Evolutionary conservation across 2,329 filamentous ascomycete genomes (phyloP).

Genomic region (Lachnellula subtilissima): DNA sequence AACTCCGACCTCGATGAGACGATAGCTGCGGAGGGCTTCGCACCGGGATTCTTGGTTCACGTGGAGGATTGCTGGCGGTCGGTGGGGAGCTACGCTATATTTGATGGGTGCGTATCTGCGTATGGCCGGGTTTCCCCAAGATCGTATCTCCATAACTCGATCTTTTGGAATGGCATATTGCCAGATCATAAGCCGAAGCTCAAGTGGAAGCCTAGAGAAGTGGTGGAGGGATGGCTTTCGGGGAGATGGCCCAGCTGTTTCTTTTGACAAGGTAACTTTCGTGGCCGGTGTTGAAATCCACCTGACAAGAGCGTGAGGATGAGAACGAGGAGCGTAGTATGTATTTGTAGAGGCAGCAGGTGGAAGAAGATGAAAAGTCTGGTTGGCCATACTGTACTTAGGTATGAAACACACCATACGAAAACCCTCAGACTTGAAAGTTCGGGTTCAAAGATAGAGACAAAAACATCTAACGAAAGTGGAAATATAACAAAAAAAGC

Average conservation of each 20-base stretch:
- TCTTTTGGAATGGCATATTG: slow-evolving; percentile 5
- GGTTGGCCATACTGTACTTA: not conserved
- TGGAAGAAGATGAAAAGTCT: not conserved
- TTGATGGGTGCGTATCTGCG: slow-evolving; percentile 13
- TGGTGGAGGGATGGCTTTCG: not conserved
- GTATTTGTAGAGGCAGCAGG: not conserved
- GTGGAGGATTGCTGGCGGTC: slow-evolving; percentile 13
- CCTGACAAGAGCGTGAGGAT: slow-evolving; percentile 5
- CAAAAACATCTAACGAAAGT: too few species aligned
- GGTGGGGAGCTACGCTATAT: slow-evolving; percentile 12
- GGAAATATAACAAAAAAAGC: too few species aligned
- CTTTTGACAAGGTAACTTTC: not conserved
- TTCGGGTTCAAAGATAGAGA: too few species aligned
- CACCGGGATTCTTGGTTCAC: slow-evolving; percentile 17
- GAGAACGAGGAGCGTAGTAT: slow-evolving; percentile 1
- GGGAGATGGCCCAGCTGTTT: not conserved
- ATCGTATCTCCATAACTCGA: slow-evolving; percentile 21
- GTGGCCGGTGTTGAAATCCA: slow-evolving; percentile 8
- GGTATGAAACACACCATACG: not conserved
- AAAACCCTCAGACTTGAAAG: too few species aligned
- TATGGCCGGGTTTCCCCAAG: slow-evolving; percentile 12
- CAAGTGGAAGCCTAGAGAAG: slow-evolving; percentile 20
- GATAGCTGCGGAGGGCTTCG: slow-evolving; percentile 17
- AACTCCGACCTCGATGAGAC: slow-evolving; percentile 13
- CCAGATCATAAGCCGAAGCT: slow-evolving; percentile 25